These are phyloP conservation scores for Penstemon eatonii DNA, from an alignment of 257 asterid genomes.

Conservation along the genomic window DNA sequence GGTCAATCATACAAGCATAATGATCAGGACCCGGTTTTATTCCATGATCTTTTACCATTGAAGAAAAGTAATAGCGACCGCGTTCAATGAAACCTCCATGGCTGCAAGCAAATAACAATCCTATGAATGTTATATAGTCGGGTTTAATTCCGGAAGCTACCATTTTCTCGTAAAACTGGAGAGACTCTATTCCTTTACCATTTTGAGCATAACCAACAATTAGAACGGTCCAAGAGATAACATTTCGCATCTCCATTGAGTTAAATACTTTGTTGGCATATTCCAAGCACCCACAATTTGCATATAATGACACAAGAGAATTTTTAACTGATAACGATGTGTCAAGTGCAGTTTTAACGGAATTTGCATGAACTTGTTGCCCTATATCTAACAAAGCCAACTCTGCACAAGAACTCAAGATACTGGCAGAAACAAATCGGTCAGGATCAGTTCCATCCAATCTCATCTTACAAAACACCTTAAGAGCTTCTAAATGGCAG, in stretches of 20 bases:
- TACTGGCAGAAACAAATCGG: slow-evolving; percentile 53
- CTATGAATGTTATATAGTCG: slow-evolving; percentile 75
- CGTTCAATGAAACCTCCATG: slow-evolving; percentile 73
- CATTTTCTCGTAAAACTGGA: slow-evolving; percentile 61
- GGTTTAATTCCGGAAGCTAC: slow-evolving; percentile 59
- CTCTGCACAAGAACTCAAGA: slow-evolving; percentile 70
- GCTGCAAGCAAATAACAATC: slow-evolving; percentile 84
- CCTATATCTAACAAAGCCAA: slow-evolving; percentile 70
- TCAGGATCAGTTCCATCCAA: slow-evolving; percentile 48
- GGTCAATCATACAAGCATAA: slow-evolving; percentile 86
- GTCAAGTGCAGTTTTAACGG: slow-evolving; percentile 44
- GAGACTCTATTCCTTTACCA: slow-evolving; percentile 58
- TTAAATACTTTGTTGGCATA: slow-evolving; percentile 50
- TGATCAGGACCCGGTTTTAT: slow-evolving; percentile 71
- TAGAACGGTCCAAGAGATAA: slow-evolving; percentile 86
- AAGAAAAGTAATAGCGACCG: slow-evolving; percentile 53
- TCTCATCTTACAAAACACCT: slow-evolving; percentile 61
- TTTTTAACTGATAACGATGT: slow-evolving; percentile 59
- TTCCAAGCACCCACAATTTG: slow-evolving; percentile 69
- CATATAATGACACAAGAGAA: slow-evolving; percentile 69
- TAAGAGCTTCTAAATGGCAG: slow-evolving; percentile 57
- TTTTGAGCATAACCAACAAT: slow-evolving; percentile 74
- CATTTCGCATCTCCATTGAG: slow-evolving; percentile 53
- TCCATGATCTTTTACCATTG: slow-evolving; percentile 59
- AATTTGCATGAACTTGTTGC: slow-evolving; percentile 60